phyloP scores from a whole-genome alignment of 2,329 filamentous ascomycete species.

The Cordyceps sp. region DNA sequence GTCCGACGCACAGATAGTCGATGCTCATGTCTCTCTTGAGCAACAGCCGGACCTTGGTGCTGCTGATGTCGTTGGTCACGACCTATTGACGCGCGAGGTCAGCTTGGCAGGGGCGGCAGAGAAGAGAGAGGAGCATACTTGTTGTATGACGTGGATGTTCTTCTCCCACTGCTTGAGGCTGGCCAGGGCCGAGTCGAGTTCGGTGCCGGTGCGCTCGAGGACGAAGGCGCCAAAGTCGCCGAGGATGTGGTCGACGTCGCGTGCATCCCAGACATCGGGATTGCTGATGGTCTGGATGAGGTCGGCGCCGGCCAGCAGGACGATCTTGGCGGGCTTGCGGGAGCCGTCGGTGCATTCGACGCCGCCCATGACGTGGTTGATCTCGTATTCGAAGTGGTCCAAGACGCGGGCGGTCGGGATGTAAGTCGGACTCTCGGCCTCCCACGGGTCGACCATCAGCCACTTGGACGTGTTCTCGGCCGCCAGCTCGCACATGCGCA shows the following conservation, averaged over 20 bases:
- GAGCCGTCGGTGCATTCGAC: conserved; percentile 51
- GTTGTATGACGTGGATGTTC: conserved; percentile 72
- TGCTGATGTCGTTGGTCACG: conserved; percentile 75
- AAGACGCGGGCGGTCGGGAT: conserved; percentile 78
- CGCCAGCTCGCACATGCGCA: conserved; percentile 69
- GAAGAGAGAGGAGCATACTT: too few relatives aligned
- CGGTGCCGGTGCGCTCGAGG: conserved; percentile 75
- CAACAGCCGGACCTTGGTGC: conserved; percentile 68
- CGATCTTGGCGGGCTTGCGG: conserved; percentile 53
- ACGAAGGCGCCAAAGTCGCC: conserved; percentile 72
- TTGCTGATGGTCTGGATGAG: conserved; percentile 59
- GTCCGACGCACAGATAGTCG: conserved; percentile 34
- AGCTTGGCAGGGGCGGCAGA: too few relatives aligned
- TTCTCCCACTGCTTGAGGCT: conserved; percentile 67
- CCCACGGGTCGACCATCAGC: conserved; percentile 81
- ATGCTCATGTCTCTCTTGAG: conserved; percentile 68
- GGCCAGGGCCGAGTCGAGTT: conserved; percentile 76
- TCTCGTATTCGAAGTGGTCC: conserved; percentile 81
- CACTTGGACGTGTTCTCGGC: conserved; percentile 54
- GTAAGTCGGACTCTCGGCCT: conserved; percentile 67
- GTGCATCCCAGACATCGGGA: conserved; percentile 63
- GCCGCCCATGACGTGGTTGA: conserved; percentile 64
- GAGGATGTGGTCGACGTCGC: conserved; percentile 78
- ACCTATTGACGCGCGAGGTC: too few relatives aligned
- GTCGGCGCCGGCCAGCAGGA: conserved; percentile 66